Conservation (phyloP, 495 filamentous ascomycete species). For the Thermochaetoides thermophila region DNA sequence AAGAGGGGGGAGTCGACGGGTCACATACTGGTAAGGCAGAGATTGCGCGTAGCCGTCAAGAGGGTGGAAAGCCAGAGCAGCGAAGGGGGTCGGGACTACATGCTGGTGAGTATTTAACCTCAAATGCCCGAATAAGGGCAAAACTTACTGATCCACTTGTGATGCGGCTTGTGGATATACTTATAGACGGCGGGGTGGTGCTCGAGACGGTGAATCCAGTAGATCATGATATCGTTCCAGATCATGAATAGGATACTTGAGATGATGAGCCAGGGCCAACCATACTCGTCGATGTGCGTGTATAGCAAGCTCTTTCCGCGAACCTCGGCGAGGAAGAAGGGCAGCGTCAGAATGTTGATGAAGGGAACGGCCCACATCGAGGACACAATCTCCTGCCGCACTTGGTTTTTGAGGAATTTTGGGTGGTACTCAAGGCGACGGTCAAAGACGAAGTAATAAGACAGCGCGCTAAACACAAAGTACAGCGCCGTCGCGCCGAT, state of each 20-base stretch:
- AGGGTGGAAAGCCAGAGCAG: constrained; percentile 13
- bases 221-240: constrained; percentile 13
- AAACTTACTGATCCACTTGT: constrained; percentile 13
- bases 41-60: constrained; percentile 13
- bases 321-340: constrained; percentile 12
- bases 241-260: constrained; percentile 11
- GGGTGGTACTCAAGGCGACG: constrained; percentile 12
- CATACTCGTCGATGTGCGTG: constrained; percentile 7
- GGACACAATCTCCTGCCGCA: constrained; percentile 10
- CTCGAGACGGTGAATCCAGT: constrained; percentile 14
- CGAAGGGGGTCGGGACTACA: constrained; percentile 11
- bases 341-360: constrained; percentile 13
- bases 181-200: constrained; percentile 14
- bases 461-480: constrained; percentile 11
- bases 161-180: constrained; percentile 13
- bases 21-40: constrained; percentile 12
- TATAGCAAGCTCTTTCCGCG: constrained; percentile 12
- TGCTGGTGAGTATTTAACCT: not conserved
- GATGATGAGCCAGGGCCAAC: constrained; percentile 8
- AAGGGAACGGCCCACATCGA: constrained; percentile 10
- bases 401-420: constrained; percentile 13
- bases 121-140: not conserved
- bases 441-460: constrained; percentile 12
- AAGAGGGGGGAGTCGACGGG: no score
- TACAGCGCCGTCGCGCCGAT: constrained; percentile 9